A percentile compares a stretch with the other conserved stretches of the same genome.
These are phyloP conservation scores for Myotisia sp. DNA, from an alignment of 2,329 filamentous ascomycete genomes.

Conservation along the genomic window DNA sequence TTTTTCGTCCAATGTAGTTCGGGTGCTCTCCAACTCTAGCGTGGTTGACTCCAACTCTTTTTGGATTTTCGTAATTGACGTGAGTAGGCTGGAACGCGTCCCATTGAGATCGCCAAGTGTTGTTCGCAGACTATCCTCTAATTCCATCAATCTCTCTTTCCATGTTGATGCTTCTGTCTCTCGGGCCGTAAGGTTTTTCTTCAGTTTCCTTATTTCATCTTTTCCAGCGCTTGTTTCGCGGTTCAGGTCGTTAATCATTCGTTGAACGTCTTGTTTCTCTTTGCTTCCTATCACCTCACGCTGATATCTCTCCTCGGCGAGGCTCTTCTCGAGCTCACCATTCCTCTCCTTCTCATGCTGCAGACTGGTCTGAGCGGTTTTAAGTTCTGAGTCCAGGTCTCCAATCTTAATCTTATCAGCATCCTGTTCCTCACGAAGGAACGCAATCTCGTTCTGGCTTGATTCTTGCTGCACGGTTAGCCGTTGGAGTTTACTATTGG, in stretches of 20 bases:
- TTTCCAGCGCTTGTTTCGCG: constrained; percentile 65
- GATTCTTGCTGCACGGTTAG: constrained; percentile 86
- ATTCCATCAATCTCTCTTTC: constrained; percentile 78
- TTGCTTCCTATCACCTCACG: constrained; percentile 72
- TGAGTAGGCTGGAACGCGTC: constrained; percentile 70
- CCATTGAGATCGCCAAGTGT: constrained; percentile 78
- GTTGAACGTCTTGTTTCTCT: constrained; percentile 90
- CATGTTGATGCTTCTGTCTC: constrained; percentile 82
- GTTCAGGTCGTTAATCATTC: constrained; percentile 85
- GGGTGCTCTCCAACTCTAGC: constrained; percentile 65
- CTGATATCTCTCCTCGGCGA: constrained; percentile 69
- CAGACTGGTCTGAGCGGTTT: constrained; percentile 63
- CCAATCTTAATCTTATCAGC: constrained; percentile 95
- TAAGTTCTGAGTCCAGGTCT: constrained; percentile 71
- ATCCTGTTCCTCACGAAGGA: constrained; percentile 92
- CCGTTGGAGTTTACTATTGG: constrained; percentile 75
- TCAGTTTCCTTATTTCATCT: constrained; percentile 69
- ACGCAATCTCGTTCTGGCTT: constrained; percentile 81
- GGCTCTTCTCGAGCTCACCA: constrained; percentile 57
- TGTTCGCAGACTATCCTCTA: constrained; percentile 77
- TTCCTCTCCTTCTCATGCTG: constrained; percentile 69
- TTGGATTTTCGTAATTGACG: constrained; percentile 75
- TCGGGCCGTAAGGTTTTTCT: constrained; percentile 66
- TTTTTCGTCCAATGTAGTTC: constrained; percentile 70
- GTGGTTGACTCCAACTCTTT: constrained; percentile 73